Evolutionary conservation across 2,329 filamentous ascomycete genomes (phyloP), one percentile per base, ranked within the genome.

Genomic region (Ceratocystis eucalypticola): DNA sequence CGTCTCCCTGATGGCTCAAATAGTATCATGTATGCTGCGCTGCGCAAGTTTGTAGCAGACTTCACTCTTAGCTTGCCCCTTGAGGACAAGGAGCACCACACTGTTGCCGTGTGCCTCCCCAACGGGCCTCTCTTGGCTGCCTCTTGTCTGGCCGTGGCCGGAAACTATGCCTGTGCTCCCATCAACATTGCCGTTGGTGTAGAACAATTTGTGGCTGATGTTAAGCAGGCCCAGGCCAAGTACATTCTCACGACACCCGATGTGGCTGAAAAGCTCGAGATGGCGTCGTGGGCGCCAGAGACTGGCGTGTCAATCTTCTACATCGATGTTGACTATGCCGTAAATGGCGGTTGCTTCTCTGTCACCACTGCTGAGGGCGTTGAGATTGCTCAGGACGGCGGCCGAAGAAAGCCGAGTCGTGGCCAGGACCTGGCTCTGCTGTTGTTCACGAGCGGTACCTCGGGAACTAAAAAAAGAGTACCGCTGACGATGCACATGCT

Each of bases 401-500:
- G 62, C 15, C 45, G 28, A 30, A 62, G 53, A 20, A 50, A 44
- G 8, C 72, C 76, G 3, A 83, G 82, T 69, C 69, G 70, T 3
- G 73, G 76, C 1, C 75, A 80, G 48, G 80, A 83, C 68, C 76
- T 78, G 25, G 77, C 76, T 3, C 75, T 84, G 64, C 75, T 84
- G 59, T 75, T 84, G 1, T 83, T 84, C 70, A 84, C 82, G 0
- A 82, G 80, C 67, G 82, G 82, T 20, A 84, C 82, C 0, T 82
- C 78, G 20, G 82, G 82, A 1, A 82, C 76, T n/a, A 84, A 82
- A 72, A 84, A 84, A 71, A 74, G 83, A 2, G 82, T 84, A 1
- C 82, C 82, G 0, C 75, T 83, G 30, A 79, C 77, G 1, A 74
- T 77, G 0, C 78, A 81, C 67, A 79, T 80, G 2, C 77, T 84